phyloP scores from a whole-genome alignment of 129 eudicot genomes.

The Flaveria bidentis region DNA sequence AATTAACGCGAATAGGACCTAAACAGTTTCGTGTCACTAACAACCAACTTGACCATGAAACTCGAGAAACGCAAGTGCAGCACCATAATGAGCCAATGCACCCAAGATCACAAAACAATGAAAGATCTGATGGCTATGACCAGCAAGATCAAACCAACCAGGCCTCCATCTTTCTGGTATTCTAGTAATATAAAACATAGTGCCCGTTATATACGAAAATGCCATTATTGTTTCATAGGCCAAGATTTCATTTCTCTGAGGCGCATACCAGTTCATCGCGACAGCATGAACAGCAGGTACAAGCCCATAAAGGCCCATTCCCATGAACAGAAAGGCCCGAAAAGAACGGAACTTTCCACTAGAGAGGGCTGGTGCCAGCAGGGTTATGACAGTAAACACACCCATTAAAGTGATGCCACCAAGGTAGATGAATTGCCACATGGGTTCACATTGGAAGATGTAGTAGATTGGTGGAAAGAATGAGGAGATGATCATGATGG shows the following conservation, averaged over 20 bases:
- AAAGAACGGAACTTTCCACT: constrained; percentile 57
- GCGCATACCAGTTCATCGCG: constrained; percentile 61
- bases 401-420: constrained; percentile 68
- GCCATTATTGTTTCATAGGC: constrained; percentile 73
- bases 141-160: constrained; percentile 79
- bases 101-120: constrained; percentile 78
- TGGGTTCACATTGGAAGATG: constrained; percentile 59
- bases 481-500: constrained; percentile 82
- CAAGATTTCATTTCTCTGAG: constrained; percentile 57
- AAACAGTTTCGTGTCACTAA: background rate
- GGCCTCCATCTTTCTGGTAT: constrained; percentile 85
- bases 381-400: constrained; percentile 51
- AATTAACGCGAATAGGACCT: background rate
- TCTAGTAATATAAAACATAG: constrained; percentile 63
- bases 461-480: constrained; percentile 55
- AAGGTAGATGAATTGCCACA: constrained; percentile 72
- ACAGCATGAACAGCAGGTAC: constrained; percentile 70
- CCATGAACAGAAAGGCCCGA: constrained; percentile 64
- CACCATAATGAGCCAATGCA: constrained; percentile 84
- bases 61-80: constrained; percentile 56
- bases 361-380: constrained; percentile 67
- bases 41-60: constrained; percentile 32
- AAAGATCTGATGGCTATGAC: constrained; percentile 86
- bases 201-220: constrained; percentile 62
- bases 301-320: constrained; percentile 78